phyloP scores from a whole-genome alignment of 371 early-diverging fungal genomes.

The Dichotomocladium elegans region DNA sequence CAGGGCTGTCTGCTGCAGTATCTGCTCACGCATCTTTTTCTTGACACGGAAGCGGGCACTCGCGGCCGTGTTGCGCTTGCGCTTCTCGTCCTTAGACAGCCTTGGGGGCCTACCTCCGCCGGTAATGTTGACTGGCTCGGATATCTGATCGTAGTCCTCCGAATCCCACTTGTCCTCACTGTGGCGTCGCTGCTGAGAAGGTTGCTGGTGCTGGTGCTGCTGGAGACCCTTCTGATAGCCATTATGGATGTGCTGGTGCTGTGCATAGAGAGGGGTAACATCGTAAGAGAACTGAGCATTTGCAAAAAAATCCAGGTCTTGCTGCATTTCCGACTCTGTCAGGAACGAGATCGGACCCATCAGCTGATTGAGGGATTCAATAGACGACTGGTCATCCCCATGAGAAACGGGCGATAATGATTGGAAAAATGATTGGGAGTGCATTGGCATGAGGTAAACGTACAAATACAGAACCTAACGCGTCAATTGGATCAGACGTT shows the following conservation, averaged over 20 bases:
- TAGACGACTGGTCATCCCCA: neutral
- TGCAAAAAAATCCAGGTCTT: slow-evolving; percentile 39
- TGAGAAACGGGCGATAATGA: neutral
- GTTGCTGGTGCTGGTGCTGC: neutral
- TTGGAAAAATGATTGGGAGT: slow-evolving; percentile 3
- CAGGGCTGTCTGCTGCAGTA: slow-evolving; percentile 74
- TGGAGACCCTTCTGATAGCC: no score
- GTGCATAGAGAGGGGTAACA: slow-evolving; percentile 1
- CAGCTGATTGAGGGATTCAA: slow-evolving; percentile 31
- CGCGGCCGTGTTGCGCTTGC: slow-evolving; percentile 91
- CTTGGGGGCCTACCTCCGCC: no score
- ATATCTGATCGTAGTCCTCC: no score
- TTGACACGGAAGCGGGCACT: slow-evolving; percentile 95
- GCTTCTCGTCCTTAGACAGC: slow-evolving; percentile 73
- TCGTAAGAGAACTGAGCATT: slow-evolving; percentile 52
- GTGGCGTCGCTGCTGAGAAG: neutral
- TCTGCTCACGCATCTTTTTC: slow-evolving; percentile 88
- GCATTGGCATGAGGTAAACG: neutral
- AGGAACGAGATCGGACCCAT: slow-evolving; percentile 30
- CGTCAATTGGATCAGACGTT: neutral
- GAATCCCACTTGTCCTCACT: neutral
- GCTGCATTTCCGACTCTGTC: slow-evolving; percentile 33
- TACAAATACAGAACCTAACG: neutral
- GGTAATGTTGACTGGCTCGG: no score
- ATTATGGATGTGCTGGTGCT: neutral